These are phyloP conservation scores for Fusarium humuli DNA, from an alignment of 2,329 filamentous ascomycete species.

Conservation along the genomic window DNA sequence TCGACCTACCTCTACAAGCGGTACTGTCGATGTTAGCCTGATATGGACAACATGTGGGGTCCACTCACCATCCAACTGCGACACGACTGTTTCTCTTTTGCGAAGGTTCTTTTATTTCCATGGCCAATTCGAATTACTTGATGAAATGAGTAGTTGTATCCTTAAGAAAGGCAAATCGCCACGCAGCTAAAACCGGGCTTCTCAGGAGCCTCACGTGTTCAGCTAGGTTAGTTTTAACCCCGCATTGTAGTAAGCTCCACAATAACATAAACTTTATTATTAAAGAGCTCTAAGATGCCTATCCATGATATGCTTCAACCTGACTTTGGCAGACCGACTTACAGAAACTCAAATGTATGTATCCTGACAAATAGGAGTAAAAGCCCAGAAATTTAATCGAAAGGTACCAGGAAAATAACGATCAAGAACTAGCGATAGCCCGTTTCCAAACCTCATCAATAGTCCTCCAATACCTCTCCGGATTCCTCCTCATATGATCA, in stretches of 20 bases:
- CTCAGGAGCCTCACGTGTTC: neutral
- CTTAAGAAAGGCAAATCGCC: neutral
- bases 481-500: constrained; percentile 5
- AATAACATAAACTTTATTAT: neutral
- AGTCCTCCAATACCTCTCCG: neutral
- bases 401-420: fast-evolving
- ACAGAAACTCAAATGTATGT: too few relatives aligned
- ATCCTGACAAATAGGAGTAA: too few relatives aligned
- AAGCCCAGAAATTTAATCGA: too few relatives aligned
- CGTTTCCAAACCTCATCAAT: neutral
- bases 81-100: constrained; percentile 1
- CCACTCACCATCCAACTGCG: neutral
- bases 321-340: too few relatives aligned
- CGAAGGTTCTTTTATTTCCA: neutral
- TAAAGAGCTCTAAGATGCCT: too few relatives aligned
- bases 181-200: neutral
- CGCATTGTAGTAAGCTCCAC: neutral
- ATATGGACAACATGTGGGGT: too few relatives aligned
- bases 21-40: neutral
- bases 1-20: neutral
- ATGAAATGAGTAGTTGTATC: neutral
- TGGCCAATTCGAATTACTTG: neutral
- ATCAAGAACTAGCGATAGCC: neutral
- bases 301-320: too few relatives aligned
- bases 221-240: neutral